Evolutionary conservation across 2,329 filamentous ascomycete genomes (phyloP), one percentile per base, ranked within the genome.

Genomic region (Bertia moriformis): DNA sequence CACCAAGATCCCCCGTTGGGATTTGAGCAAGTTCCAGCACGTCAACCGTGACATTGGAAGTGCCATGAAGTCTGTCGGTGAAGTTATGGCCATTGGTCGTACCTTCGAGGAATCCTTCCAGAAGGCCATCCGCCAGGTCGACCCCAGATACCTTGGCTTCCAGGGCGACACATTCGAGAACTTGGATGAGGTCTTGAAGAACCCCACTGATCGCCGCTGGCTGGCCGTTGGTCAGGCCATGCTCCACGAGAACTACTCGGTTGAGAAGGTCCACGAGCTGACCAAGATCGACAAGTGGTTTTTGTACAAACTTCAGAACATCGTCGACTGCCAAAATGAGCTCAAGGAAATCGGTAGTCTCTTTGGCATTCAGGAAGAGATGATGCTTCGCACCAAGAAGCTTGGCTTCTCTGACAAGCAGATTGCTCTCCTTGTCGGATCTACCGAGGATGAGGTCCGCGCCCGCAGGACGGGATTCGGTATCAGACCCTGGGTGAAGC

Each of bases 241-340:
- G 86, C 77, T 94, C 48, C 87, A 96, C 67, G 87, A 95, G 65
- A 82, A 83, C 60, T 98, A 98, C 69, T 77, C 84, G 2, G 87
- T 95, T 37, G 89, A 98, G 47, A 78, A 73, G 58, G 71, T 98
- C 14, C 87, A 96, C 56, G 86, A 95, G 4, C 67, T 98, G 49
- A 93, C 83, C 64, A 95, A 94, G 72, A 98, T 98, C 52, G 91
- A 96, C 67, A 94, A 93, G 65, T 96, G 91, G 91, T 98, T 98
- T 71, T 66, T 98, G 51, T 77, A 95, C 77, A 96, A 98, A 73
- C 77, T 98, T 39, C 80, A 94, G 65, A 96, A 96, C 67, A 84
- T 98, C 52, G 91, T 94, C 39, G 76, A 96, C 60, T 88, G 83
- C 66, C 85, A 83, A 43, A 77, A 76, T 48, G 84, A 93, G 58